These are phyloP conservation scores for Torulaspora delbrueckii DNA, from an alignment of 805 yeast species.

Conservation along the genomic window DNA sequence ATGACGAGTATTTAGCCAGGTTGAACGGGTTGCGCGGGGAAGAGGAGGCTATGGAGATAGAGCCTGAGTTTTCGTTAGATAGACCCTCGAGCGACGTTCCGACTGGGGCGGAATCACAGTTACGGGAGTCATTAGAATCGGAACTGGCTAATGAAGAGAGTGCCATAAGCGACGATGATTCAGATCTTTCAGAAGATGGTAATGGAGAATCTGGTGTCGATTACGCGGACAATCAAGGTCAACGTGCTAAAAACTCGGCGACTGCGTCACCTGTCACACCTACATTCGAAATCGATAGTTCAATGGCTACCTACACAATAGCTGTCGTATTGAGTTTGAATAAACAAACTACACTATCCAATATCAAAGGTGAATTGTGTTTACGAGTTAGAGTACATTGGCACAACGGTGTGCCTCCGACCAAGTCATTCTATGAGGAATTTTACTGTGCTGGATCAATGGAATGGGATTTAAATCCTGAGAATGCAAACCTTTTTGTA, in stretches of 20 bases:
- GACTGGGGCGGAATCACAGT: neutral
- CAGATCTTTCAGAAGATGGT: neutral
- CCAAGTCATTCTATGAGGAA: constrained; percentile 42
- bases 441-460: constrained; percentile 44
- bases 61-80: constrained; percentile 6
- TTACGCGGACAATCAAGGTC: neutral
- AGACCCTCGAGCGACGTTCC: constrained; percentile 1
- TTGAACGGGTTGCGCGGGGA: constrained; percentile 23
- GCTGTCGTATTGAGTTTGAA: constrained; percentile 46
- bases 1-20: constrained; percentile 29
- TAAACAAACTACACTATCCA: constrained; percentile 38
- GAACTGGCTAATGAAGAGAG: neutral
- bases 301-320: constrained; percentile 45
- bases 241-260: neutral
- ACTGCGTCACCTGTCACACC: constrained; percentile 2
- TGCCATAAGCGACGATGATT: constrained; percentile 2
- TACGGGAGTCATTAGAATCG: neutral
- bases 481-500: constrained; percentile 43
- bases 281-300: constrained; percentile 15
- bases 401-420: constrained; percentile 51
- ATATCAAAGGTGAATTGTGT: constrained; percentile 40
- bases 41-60: constrained; percentile 9
- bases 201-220: neutral
- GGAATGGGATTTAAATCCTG: constrained; percentile 43
- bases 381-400: constrained; percentile 45